These are phyloP conservation scores for Gremmenia infestans DNA, from an alignment of 2,329 filamentous ascomycete species.

Conservation along the genomic window DNA sequence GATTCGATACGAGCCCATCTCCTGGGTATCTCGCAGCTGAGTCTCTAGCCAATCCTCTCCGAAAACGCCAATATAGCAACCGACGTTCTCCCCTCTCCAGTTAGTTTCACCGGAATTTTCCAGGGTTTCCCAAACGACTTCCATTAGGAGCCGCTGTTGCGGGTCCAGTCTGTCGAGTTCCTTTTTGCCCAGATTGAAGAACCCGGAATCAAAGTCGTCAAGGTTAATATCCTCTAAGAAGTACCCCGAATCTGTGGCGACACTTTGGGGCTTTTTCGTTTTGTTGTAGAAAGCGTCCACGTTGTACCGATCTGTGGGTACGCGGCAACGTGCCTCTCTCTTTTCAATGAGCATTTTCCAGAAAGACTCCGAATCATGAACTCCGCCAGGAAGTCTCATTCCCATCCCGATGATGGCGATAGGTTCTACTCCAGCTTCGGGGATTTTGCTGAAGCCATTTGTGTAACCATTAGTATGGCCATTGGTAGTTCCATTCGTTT, in stretches of 20 bases:
- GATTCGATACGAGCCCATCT: constrained; percentile 1
- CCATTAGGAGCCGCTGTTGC: constrained; percentile 24
- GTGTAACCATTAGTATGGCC: not conserved
- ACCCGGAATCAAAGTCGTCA: constrained; percentile 10
- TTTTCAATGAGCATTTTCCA: constrained; percentile 10
- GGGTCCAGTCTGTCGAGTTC: constrained; percentile 22
- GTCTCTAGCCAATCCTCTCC: constrained; percentile 11
- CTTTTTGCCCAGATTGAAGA: constrained; percentile 11
- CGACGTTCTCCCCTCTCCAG: constrained; percentile 13
- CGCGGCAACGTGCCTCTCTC: not conserved
- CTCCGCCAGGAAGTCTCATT: constrained; percentile 30
- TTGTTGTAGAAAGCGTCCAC: constrained; percentile 9
- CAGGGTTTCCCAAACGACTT: constrained; percentile 27
- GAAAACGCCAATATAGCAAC: constrained; percentile 11
- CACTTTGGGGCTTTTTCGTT: not conserved
- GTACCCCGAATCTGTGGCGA: constrained; percentile 9
- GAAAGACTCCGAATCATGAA: constrained; percentile 1
- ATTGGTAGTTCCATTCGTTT: not conserved
- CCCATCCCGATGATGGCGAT: constrained; percentile 17
- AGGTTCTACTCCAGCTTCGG: constrained; percentile 4
- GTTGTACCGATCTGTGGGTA: constrained; percentile 9
- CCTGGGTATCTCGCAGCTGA: constrained; percentile 1
- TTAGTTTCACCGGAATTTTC: constrained; percentile 21
- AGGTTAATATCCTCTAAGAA: constrained; percentile 14
- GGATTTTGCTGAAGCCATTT: not conserved